phyloP scores from a whole-genome alignment of 2,329 filamentous ascomycete genomes.

The Paecilomyces variotii region DNA sequence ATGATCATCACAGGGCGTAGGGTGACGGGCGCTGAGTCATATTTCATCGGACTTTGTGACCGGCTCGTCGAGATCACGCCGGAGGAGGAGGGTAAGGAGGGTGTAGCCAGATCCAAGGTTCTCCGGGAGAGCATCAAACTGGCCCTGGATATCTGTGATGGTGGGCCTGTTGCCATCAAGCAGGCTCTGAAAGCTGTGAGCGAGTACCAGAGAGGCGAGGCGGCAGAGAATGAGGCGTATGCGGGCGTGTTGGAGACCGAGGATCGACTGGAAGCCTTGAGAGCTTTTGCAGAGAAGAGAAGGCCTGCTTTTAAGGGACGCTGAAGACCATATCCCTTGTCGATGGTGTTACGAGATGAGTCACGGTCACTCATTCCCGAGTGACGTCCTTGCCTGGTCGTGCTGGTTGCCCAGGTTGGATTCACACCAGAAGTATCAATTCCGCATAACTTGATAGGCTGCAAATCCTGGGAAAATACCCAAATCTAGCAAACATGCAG shows the following conservation, averaged over 20 bases:
- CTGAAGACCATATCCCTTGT: conserved; percentile 19
- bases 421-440: not conserved
- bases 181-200: conserved; percentile 73
- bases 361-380: not conserved
- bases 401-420: not conserved
- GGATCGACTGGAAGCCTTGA: conserved; percentile 80
- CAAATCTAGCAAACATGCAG: not conserved
- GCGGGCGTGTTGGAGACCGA: conserved; percentile 72
- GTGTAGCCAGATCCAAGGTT: conserved; percentile 57
- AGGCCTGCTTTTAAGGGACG: conserved; percentile 59
- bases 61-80: conserved; percentile 73
- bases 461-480: not conserved
- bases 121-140: conserved; percentile 69
- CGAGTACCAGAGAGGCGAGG: conserved; percentile 57
- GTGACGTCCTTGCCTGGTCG: not conserved
- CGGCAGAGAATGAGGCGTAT: conserved; percentile 82
- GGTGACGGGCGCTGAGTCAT: conserved; percentile 74
- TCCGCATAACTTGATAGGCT: not conserved
- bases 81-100: conserved; percentile 44
- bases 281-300: conserved; percentile 73
- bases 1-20: conserved; percentile 84
- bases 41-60: conserved; percentile 84
- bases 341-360: not conserved
- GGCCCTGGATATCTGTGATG: conserved; percentile 79
- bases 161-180: conserved; percentile 73